Conservation (phyloP, 768 basidiomycete species). For the Calvatia gigantea region DNA sequence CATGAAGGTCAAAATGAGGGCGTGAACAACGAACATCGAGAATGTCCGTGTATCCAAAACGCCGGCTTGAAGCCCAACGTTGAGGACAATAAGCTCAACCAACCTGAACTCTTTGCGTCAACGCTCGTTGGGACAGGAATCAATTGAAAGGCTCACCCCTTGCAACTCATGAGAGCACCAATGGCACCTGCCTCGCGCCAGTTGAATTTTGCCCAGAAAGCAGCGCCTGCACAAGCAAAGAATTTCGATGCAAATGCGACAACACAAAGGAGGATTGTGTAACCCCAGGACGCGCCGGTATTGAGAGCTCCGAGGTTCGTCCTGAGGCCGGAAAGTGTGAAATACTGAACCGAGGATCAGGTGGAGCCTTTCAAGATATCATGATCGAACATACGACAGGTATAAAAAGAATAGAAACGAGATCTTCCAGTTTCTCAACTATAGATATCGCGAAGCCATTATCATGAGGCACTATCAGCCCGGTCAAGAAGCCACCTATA, state of each 20-base stretch:
- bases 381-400: slow-evolving; percentile 55
- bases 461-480: slow-evolving; percentile 78
- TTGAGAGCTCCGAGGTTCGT: slow-evolving; percentile 81
- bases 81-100: slow-evolving; percentile 90
- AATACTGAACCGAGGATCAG: slow-evolving; percentile 48
- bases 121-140: not conserved
- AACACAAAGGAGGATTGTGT: slow-evolving; percentile 66
- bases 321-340: slow-evolving; percentile 70
- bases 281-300: slow-evolving; percentile 78
- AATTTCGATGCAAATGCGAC: slow-evolving; percentile 84
- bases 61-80: slow-evolving; percentile 72
- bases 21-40: slow-evolving; percentile 87
- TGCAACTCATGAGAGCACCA: slow-evolving; percentile 87
- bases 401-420: slow-evolving; percentile 72
- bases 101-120: slow-evolving; percentile 31
- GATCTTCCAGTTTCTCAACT: slow-evolving; percentile 84
- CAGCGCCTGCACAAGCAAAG: slow-evolving; percentile 57
- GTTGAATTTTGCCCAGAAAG: slow-evolving; percentile 60
- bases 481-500: slow-evolving; percentile 77
- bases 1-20: slow-evolving; percentile 74
- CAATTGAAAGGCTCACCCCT: slow-evolving; percentile 53
- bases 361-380: not conserved
- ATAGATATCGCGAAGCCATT: slow-evolving; percentile 78
- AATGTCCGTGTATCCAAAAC: slow-evolving; percentile 67
- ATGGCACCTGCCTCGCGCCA: slow-evolving; percentile 79